These are phyloP conservation scores for Heritiera fomes DNA, from an alignment of 345 rosid species.

Conservation along the genomic window DNA sequence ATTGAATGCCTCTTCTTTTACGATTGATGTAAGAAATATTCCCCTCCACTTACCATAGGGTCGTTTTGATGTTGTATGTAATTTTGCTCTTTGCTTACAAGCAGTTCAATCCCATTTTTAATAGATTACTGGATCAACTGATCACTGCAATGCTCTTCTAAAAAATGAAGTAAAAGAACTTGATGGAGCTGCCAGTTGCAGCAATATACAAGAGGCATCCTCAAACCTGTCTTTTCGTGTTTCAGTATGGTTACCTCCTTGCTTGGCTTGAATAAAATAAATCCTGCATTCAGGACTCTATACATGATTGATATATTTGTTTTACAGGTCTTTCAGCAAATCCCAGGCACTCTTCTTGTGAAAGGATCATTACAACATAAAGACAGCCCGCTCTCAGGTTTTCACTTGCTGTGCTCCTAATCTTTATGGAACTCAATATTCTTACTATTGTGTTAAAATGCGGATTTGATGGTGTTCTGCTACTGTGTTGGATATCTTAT, in stretches of 20 bases:
- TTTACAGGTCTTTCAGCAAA: slow-evolving; percentile 74
- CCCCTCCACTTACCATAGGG: not conserved
- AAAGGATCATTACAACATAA: slow-evolving; percentile 68
- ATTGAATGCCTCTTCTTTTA: slow-evolving; percentile 56
- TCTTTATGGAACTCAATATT: not conserved
- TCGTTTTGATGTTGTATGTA: slow-evolving; percentile 12
- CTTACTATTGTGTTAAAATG: not conserved
- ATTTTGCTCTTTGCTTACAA: slow-evolving; percentile 28
- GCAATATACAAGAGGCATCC: slow-evolving; percentile 29
- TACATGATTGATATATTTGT: slow-evolving; percentile 14
- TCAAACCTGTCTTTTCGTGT: slow-evolving; percentile 47
- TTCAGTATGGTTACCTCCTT: slow-evolving; percentile 41
- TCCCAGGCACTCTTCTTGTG: slow-evolving; percentile 76
- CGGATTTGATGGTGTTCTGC: not conserved
- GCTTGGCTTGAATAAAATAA: not conserved
- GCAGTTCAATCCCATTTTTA: slow-evolving; percentile 26
- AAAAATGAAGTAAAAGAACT: slow-evolving; percentile 33
- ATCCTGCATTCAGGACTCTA: not conserved
- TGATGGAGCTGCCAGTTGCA: slow-evolving; percentile 24
- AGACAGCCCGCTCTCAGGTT: slow-evolving; percentile 60
- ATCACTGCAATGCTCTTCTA: slow-evolving; percentile 51
- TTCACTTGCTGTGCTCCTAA: not conserved
- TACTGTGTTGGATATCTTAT: not conserved
- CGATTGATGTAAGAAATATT: slow-evolving; percentile 59
- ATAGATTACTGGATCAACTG: slow-evolving; percentile 57